Base-by-base conservation (phyloP, 164 flowering plant species). In the Chimonanthus salicifolius region DNA sequence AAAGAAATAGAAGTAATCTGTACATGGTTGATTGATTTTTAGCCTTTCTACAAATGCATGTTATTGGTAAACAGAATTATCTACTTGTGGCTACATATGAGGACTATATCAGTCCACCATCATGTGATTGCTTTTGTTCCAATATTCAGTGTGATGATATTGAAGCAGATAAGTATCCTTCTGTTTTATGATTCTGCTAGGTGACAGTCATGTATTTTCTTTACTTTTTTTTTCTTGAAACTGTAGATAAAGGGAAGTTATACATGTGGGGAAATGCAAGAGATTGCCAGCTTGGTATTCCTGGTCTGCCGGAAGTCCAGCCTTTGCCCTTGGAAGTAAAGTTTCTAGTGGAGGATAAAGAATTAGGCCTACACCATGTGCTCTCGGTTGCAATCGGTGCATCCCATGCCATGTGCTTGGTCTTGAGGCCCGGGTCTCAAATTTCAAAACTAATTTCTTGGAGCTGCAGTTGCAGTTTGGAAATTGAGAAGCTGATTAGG, bases 181-280 rank as follows among this genome's bases (percentile, higher is more conserved):
- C 16, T 18, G 5, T 60, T n/a, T 33, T 21, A 18, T 66, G 68
- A 21, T 33, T 66, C 44, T 45, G 48, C 11, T 66, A 6, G 11
- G 8, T 10, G 15, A 69, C 15, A 9, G 4, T 11, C 51, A 49
- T 10, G 5, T 4, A 45, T 15, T 58, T 33, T 33, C 33, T 33
- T 33, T 33, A 33, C 33, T 33, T 33, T 33, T 33, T 33, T 49
- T 74, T 21, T 20, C 21, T 70, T 21, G 63, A 51, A 62, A 73
- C 77, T 75, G 72, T 90, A 92, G 98, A 89, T 75, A 69, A 83
- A 15, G 94, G 97, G 47, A 90, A 88, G 79, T 72, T 92, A 70
- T 94, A 83, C 84, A 92, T 94, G 96, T 94, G 97, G 98, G 98
- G 98, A 64, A 88, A 92, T 84, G 81, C 88, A 21, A 88, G 79